Evolutionary conservation across 2,329 filamentous ascomycete genomes (phyloP), one percentile per base, ranked within the genome.

Genomic region (Trichoderma arundinaceum): DNA sequence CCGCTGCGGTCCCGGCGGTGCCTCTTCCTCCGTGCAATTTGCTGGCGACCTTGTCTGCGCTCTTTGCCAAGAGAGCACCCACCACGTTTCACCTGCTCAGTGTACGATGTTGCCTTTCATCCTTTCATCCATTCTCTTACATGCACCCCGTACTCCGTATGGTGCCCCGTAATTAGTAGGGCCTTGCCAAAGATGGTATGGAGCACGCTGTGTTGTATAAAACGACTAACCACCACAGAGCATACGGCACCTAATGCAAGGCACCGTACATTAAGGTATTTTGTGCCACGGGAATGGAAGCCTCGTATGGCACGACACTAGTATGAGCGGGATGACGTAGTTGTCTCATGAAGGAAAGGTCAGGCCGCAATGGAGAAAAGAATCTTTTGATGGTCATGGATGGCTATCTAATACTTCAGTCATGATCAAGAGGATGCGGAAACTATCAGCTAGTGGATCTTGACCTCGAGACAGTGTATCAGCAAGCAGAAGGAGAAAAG

Each of bases 1-100:
- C 17, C 33, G 12, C n/a, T 41, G 35, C 3, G 6, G 10, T 17
- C 22, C 33, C 43, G 13, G 17, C 35, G 22, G 19, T 17, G 32
- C 38, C 48, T 41, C 39, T 22, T 28, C 17, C 17, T 54, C 59
- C 59, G 22, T 63, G 32, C 13, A 54, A 54, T 63, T 39, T 54
- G 49, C 59, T 46, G 46, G 19, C 19, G 28, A 32, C 39, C 19
- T 54, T 38, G 48, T 44, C 59, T 32, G 39, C 17, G 43, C 28
- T 10, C 6, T 46, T 46, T 46, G 38, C 44, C 38, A 22, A 52
- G 38, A 51, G 58, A 9, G 17, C n/a, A 8, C 19, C 46, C 13
- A 46, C 48, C 13, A 5, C 10, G 59, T 46, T 63, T 63, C 59
- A 63, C 6, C 8, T 46, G 3, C 38, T 46, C 3, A 0, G 38